These are phyloP conservation scores for Aphanomyces cochlioides DNA, from an alignment of 352 stramenopile genomes.

Conservation along the genomic window DNA sequence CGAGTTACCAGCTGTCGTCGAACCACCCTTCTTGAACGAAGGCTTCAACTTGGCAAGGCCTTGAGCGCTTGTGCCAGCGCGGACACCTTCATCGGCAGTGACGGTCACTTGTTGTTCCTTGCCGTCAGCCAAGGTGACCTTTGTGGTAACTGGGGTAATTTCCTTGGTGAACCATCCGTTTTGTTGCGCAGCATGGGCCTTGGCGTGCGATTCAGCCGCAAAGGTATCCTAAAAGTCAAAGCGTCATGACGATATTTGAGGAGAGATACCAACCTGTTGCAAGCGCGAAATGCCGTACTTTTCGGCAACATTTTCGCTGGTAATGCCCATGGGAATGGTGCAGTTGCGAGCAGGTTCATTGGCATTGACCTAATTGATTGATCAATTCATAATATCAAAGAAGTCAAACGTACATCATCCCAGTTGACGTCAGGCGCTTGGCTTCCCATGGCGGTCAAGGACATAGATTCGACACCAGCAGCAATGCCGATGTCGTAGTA, in stretches of 20 bases:
- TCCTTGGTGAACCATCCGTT: slow-evolving; percentile 85
- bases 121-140: slow-evolving; percentile 69
- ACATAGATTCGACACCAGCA: slow-evolving; percentile 86
- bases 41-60: slow-evolving; percentile 68
- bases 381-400: slow-evolving; percentile 24
- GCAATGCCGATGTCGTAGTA: slow-evolving; percentile 85
- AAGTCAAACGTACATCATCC: slow-evolving; percentile 40
- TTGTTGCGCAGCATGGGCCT: slow-evolving; percentile 62
- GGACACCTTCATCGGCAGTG: slow-evolving; percentile 67
- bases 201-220: slow-evolving; percentile 67
- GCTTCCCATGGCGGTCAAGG: slow-evolving; percentile 48
- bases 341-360: slow-evolving; percentile 73
- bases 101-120: slow-evolving; percentile 75
- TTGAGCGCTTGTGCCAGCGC: slow-evolving; percentile 56
- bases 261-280: slow-evolving; percentile 40
- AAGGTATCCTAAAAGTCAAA: slow-evolving; percentile 52
- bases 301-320: slow-evolving; percentile 82
- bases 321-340: slow-evolving; percentile 82
- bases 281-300: slow-evolving; percentile 66
- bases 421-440: slow-evolving; percentile 59
- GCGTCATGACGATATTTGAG: not conserved
- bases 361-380: slow-evolving; percentile 29
- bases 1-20: slow-evolving; percentile 78
- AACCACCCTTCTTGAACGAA: slow-evolving; percentile 77
- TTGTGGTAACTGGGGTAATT: slow-evolving; percentile 81